A percentile compares a stretch with the other conserved stretches of the same genome.
phyloP scores from a whole-genome alignment of 306 rosid species.

The Gastrolobium bilobum region DNA sequence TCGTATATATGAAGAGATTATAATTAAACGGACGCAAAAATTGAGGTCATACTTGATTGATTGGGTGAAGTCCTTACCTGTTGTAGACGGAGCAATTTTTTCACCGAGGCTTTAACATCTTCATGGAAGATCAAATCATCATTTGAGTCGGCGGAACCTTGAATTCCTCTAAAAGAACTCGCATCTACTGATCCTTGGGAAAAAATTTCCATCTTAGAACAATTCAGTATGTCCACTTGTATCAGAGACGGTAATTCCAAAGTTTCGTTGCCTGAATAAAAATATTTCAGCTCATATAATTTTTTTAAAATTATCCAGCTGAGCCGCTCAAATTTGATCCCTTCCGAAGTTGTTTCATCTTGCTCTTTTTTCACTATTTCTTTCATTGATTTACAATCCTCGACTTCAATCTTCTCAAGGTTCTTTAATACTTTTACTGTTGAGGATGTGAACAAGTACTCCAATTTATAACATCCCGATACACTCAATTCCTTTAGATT shows the following conservation, averaged over 20 bases:
- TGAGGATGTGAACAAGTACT: conserved; percentile 32
- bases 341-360: background rate
- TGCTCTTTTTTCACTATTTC: background rate
- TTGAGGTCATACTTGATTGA: background rate
- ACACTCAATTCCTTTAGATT: background rate
- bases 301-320: background rate
- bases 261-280: conserved; percentile 16
- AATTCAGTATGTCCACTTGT: background rate
- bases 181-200: background rate
- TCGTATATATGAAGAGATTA: too few species aligned
- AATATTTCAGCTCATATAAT: conserved; percentile 10
- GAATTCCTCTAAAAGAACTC: conserved; percentile 1
- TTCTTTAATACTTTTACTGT: background rate
- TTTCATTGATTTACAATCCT: background rate
- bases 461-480: background rate
- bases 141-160: background rate
- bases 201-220: conserved; percentile 29
- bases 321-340: background rate
- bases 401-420: background rate
- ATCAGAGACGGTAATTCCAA: conserved; percentile 16
- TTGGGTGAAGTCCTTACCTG: background rate
- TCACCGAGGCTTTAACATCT: background rate
- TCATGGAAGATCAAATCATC: background rate
- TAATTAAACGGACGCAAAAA: background rate
- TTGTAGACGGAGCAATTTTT: background rate